These are phyloP conservation scores for Aspergillus brasiliensis DNA, from an alignment of 2,329 filamentous ascomycete genomes.

Conservation along the genomic window DNA sequence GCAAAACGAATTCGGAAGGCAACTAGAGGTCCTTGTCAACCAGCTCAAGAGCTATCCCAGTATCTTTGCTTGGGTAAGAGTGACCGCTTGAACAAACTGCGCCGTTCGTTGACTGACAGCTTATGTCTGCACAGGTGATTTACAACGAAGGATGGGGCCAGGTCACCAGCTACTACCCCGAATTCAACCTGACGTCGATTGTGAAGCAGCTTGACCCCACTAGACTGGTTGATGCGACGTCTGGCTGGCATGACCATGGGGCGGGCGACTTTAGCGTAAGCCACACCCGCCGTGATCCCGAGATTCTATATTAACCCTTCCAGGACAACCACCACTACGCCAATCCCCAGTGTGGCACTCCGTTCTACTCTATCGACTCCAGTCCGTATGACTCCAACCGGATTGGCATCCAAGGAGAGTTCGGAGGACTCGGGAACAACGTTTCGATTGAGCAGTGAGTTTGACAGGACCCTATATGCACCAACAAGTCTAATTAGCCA, in stretches of 20 bases:
- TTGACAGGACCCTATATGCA: background rate
- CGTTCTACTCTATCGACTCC: constrained; percentile 63
- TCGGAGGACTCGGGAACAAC: constrained; percentile 69
- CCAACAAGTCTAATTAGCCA: background rate
- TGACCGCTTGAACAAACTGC: background rate
- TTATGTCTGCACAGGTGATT: constrained; percentile 53
- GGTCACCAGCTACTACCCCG: constrained; percentile 53
- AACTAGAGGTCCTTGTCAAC: constrained; percentile 63
- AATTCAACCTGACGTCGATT: constrained; percentile 58
- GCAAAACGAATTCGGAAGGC: constrained; percentile 66
- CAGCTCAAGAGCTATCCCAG: constrained; percentile 67
- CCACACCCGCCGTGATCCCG: too few relatives aligned
- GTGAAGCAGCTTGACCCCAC: constrained; percentile 64
- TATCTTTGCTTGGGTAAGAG: constrained; percentile 64
- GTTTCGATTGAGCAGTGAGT: constrained; percentile 62
- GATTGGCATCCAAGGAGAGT: constrained; percentile 71
- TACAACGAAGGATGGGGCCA: constrained; percentile 77
- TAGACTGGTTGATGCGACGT: constrained; percentile 63
- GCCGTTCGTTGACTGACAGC: background rate
- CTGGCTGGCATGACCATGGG: constrained; percentile 69
- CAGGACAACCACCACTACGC: constrained; percentile 73
- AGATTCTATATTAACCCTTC: background rate
- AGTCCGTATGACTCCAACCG: constrained; percentile 60
- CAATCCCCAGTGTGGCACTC: constrained; percentile 69
- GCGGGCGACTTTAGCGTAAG: constrained; percentile 62